These are phyloP conservation scores for Vinca minor DNA, from an alignment of 257 asterid genomes.

Conservation along the genomic window DNA sequence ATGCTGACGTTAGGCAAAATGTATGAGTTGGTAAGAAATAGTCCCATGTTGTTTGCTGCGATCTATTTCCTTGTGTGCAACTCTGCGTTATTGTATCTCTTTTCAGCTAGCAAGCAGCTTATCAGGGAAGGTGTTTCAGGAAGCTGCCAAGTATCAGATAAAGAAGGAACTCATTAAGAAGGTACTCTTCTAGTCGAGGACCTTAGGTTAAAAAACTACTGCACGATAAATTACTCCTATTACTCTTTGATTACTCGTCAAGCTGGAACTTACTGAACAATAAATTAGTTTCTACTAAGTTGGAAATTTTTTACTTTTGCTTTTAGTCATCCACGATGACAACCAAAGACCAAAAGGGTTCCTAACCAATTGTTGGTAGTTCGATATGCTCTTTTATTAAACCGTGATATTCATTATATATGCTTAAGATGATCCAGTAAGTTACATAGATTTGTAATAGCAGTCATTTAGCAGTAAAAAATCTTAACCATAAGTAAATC, in stretches of 20 bases:
- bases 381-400: background rate
- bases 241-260: background rate
- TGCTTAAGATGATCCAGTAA: background rate
- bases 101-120: conserved; percentile 66
- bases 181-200: conserved; percentile 32
- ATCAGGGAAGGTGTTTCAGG: conserved; percentile 65
- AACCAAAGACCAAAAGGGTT: background rate
- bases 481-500: background rate
- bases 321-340: background rate
- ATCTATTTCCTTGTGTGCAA: conserved; percentile 13
- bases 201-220: background rate
- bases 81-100: conserved; percentile 18
- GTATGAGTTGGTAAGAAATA: conserved; percentile 50
- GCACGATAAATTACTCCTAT: background rate
- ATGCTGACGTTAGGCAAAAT: conserved; percentile 68
- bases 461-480: background rate
- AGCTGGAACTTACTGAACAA: background rate
- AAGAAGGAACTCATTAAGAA: conserved; percentile 56
- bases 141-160: conserved; percentile 71
- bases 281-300: background rate
- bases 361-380: background rate
- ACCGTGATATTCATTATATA: background rate
- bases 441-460: background rate
- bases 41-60: conserved; percentile 2
- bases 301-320: background rate